Conservation (phyloP, 208 protist genomes). For the Crithidia bombi region DNA sequence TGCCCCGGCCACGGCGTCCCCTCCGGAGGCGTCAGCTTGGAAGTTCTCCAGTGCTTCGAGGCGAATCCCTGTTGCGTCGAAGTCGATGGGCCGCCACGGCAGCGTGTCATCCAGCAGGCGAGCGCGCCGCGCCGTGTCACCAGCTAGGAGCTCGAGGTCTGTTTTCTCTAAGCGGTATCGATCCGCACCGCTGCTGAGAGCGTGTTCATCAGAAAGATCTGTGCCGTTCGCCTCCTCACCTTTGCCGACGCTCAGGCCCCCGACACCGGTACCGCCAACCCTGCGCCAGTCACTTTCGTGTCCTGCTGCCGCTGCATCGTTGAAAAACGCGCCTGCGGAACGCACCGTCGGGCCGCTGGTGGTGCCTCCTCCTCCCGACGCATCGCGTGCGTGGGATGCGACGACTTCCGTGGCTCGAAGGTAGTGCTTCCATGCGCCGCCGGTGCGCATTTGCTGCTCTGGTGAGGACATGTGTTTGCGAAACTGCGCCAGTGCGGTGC, state of each 20-base stretch:
- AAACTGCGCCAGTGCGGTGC: slow-evolving; percentile 44
- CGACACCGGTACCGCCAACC: neutral
- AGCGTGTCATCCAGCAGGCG: slow-evolving; percentile 67
- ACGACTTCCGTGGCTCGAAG: slow-evolving; percentile 13
- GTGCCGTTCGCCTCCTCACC: neutral
- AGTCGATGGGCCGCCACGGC: slow-evolving; percentile 65
- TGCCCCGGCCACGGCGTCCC: slow-evolving; percentile 5
- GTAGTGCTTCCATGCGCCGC: slow-evolving; percentile 20
- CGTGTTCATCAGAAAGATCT: neutral
- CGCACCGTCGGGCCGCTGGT: neutral
- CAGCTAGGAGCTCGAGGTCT: slow-evolving; percentile 50
- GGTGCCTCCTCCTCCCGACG: neutral
- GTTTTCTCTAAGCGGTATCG: slow-evolving; percentile 23
- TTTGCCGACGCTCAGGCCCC: neutral
- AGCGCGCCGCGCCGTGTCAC: slow-evolving; percentile 44
- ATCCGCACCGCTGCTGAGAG: neutral
- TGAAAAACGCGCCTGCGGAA: neutral
- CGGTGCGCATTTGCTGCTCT: slow-evolving; percentile 53
- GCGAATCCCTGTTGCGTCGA: slow-evolving; percentile 33
- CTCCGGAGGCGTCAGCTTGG: slow-evolving; percentile 4
- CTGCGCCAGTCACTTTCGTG: slow-evolving; percentile 13
- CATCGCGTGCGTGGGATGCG: neutral
- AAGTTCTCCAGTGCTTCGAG: slow-evolving; percentile 50
- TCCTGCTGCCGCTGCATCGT: neutral
- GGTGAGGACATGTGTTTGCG: slow-evolving; percentile 37